phyloP scores from a whole-genome alignment of 805 yeast species.

The Candida dajiaensis region DNA sequence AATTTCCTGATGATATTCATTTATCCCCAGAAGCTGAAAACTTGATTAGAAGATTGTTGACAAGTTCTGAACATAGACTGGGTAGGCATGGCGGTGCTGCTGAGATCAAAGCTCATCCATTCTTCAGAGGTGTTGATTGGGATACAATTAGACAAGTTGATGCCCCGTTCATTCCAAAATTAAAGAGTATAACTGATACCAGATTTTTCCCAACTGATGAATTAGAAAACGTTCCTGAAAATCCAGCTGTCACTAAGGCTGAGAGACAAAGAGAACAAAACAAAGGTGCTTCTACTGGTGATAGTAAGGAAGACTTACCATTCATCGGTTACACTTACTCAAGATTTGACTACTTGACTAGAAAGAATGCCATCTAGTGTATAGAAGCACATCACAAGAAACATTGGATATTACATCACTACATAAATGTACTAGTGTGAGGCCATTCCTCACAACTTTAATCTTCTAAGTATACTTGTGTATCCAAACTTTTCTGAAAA shows the following conservation, averaged over 20 bases:
- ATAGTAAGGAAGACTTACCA: conserved; percentile 82
- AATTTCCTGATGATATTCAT: conserved; percentile 81
- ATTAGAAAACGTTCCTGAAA: conserved; percentile 88
- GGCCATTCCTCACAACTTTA: too few species aligned
- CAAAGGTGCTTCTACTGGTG: conserved; percentile 32
- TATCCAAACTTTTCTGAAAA: too few species aligned
- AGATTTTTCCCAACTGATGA: conserved; percentile 98
- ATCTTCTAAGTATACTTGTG: too few species aligned
- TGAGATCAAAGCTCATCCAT: conserved; percentile 71
- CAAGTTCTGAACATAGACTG: conserved; percentile 76
- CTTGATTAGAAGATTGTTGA: conserved; percentile 81
- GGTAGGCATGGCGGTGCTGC: conserved; percentile 52
- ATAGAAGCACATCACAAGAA: not conserved
- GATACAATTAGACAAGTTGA: conserved; percentile 57
- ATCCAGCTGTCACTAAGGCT: conserved; percentile 67
- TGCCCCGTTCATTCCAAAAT: conserved; percentile 94
- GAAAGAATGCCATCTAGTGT: conserved; percentile 47
- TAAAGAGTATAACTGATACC: conserved; percentile 90
- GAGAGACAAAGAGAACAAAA: conserved; percentile 54
- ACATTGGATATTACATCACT: conserved; percentile 1
- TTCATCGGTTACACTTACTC: conserved; percentile 97
- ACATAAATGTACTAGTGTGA: too few species aligned
- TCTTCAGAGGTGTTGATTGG: conserved; percentile 87
- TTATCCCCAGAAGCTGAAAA: conserved; percentile 89
- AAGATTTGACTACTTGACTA: conserved; percentile 85